Conservation (phyloP, 2,329 filamentous ascomycete genomes). For the Neonectria neomacrospora region DNA sequence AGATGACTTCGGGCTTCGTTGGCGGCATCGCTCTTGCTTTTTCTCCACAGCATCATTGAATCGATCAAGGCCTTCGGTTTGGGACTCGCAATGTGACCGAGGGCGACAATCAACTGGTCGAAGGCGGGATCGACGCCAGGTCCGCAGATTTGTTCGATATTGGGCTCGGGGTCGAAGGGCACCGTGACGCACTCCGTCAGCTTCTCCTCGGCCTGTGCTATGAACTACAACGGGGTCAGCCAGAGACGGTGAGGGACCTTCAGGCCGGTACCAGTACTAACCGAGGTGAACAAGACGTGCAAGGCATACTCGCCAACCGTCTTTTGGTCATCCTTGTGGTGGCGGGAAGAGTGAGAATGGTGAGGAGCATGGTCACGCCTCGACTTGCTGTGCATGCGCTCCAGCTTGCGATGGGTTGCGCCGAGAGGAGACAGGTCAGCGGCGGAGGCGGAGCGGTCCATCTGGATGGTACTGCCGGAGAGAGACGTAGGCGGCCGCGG, state of each 20-base stretch:
- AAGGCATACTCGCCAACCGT: slow-evolving; percentile 98
- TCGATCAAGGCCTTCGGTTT: slow-evolving; percentile 97
- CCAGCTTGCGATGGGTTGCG: slow-evolving; percentile 63
- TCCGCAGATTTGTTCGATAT: slow-evolving; percentile 90
- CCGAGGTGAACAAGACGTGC: slow-evolving; percentile 94
- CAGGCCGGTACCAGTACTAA: slow-evolving; percentile 55
- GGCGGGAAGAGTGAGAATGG: slow-evolving; percentile 79
- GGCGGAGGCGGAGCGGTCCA: slow-evolving; percentile 60
- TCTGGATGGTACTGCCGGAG: slow-evolving; percentile 52
- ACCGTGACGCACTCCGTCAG: slow-evolving; percentile 88
- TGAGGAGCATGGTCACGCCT: slow-evolving; percentile 79
- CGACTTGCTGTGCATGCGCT: slow-evolving; percentile 73
- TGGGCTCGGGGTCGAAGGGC: slow-evolving; percentile 81
- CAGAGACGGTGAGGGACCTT: neutral
- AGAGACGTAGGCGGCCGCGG: slow-evolving; percentile 60
- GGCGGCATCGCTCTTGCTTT: slow-evolving; percentile 91
- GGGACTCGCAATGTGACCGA: slow-evolving; percentile 93
- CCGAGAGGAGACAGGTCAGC: slow-evolving; percentile 57
- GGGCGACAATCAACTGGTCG: slow-evolving; percentile 91
- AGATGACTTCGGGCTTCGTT: slow-evolving; percentile 71
- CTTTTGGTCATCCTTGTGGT: slow-evolving; percentile 80
- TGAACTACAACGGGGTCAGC: slow-evolving; percentile 69
- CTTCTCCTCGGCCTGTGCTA: slow-evolving; percentile 95
- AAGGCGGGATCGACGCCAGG: slow-evolving; percentile 88
- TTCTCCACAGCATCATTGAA: slow-evolving; percentile 97